Evolutionary conservation across 345 rosid species (phyloP).

Genomic region (Rhizophora mangle): DNA sequence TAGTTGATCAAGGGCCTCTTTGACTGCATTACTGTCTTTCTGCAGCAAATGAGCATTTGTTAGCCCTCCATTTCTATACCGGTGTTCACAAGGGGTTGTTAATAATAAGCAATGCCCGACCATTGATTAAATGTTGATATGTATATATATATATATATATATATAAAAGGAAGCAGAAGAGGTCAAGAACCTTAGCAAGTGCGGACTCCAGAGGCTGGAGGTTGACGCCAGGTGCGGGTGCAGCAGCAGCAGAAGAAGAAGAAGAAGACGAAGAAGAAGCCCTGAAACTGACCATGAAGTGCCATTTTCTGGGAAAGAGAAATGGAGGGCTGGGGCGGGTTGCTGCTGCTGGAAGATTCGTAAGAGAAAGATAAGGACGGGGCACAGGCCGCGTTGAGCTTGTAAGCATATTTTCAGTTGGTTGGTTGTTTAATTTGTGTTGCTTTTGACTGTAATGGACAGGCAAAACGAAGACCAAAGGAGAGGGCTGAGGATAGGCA

Average conservation of each 20-base stretch:
- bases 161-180: background rate
- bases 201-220: conserved; percentile 69
- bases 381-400: too few species aligned
- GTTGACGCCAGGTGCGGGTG: conserved; percentile 41
- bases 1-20: conserved; percentile 70
- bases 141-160: background rate
- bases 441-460: too few species aligned
- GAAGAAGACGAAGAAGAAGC: conserved; percentile 51
- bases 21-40: conserved; percentile 85
- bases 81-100: background rate
- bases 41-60: conserved; percentile 23
- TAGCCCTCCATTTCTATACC: background rate
- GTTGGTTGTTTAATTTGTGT: too few species aligned
- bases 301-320: background rate
- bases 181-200: conserved; percentile 46
- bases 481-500: too few species aligned
- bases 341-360: too few species aligned
- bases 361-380: too few species aligned
- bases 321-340: background rate
- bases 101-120: background rate
- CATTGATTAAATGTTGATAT: background rate
- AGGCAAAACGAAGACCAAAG: too few species aligned
- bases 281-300: conserved; percentile 5
- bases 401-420: too few species aligned
- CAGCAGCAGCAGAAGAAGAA: conserved; percentile 8